A percentile compares a stretch with the other conserved stretches of the same genome.
Conservation (phyloP, 2,329 filamentous ascomycete genomes). For the Nigrospora oryzae region DNA sequence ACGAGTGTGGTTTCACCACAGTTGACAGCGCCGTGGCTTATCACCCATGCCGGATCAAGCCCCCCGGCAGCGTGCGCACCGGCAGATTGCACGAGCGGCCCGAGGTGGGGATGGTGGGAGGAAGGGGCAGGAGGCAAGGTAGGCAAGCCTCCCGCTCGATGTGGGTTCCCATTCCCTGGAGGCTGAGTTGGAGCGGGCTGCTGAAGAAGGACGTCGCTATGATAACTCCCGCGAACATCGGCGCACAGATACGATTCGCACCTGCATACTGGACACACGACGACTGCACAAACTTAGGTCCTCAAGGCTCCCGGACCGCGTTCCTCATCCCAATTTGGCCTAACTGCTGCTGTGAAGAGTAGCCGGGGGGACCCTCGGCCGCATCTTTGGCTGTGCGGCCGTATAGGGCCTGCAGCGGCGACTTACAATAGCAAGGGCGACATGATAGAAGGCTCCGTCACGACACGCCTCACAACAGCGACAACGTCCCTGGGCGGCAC, state of each 20-base stretch:
- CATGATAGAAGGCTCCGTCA: constrained; percentile 36
- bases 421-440: constrained; percentile 10
- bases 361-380: constrained; percentile 42
- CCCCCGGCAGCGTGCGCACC: no score
- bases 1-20: no score
- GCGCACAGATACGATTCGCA: constrained; percentile 34
- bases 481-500: constrained; percentile 42
- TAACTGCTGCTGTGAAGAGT: constrained; percentile 38
- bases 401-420: constrained; percentile 31
- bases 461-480: constrained; percentile 36
- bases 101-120: no score
- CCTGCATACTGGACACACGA: constrained; percentile 33
- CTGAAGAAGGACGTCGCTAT: constrained; percentile 33
- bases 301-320: no score
- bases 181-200: background rate
- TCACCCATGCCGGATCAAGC: no score
- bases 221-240: constrained; percentile 36
- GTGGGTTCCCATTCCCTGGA: background rate
- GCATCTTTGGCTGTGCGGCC: constrained; percentile 41
- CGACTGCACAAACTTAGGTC: no score
- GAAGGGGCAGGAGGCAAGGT: no score
- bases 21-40: no score
- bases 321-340: constrained; percentile 37
- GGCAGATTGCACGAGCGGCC: no score
- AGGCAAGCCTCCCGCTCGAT: no score